Base-by-base conservation (phyloP, 2,329 filamentous ascomycete species). In the Diaporthe sp. region DNA sequence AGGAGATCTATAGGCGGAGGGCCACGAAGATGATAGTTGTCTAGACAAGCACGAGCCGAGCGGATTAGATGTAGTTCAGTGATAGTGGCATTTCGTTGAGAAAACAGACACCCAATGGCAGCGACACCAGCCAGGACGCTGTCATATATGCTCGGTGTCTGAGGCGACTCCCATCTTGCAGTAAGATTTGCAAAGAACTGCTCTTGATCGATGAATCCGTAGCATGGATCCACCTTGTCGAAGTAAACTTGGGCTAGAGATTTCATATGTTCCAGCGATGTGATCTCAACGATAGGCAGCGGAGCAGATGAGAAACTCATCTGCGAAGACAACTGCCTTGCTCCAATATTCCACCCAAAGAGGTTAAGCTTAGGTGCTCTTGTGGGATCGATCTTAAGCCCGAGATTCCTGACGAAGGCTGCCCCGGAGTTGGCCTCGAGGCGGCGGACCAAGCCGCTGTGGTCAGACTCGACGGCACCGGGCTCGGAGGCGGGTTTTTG, bases 401-500 rank as follows among this genome's bases (percentile, higher is more conserved):
- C 89, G 47, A 91, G 81, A 30, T 86, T 84, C 71, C 88, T 82
- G 12, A 90, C 85, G 78, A 91, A 91, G 0, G 89, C 88, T 0
- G 89, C 87, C 0, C 88, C 89, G 0, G 89, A 90, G 75, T 91
- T 91, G 47, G 87, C 89, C 76, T 91, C 88, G 4, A 90, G 81
- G 0, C 87, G 87, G 7, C 82, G 82, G 57, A 85, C 76, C 35
- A 81, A 78, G 5, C 78, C 79, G 12, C 78, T 78, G 1, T 79
- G 78, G 66, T 68, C 77, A 22, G 74, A 4, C 67, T 52, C 33
- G 78, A 77, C 8, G 75, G 54, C 10, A 60, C 70, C 25, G 60
- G 55, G 61, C 6, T 66, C 60, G 5, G 68, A 15, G n/a, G 45
- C 10, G 35, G 3, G 28, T n/a, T 40, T 40, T 40, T 35, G 71